Percentiles rank a stretch among this genome's conserved stretches.
phyloP scores from a whole-genome alignment of 441 rosid genomes.

The Corymbia citriodora region DNA sequence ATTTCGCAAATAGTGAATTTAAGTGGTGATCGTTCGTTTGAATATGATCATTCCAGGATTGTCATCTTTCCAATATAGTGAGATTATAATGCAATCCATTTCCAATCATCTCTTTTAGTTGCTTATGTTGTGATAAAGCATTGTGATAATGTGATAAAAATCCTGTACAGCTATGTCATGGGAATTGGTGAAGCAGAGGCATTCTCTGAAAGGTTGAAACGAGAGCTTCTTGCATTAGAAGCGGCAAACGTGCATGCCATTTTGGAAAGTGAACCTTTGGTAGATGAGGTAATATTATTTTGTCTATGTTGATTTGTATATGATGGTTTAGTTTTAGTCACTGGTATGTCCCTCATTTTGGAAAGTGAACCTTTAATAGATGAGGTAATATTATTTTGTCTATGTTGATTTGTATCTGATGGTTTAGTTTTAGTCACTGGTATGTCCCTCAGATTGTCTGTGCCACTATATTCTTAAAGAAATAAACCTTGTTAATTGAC shows the following conservation, averaged over 20 bases:
- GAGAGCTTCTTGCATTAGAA: conserved; percentile 97
- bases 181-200: conserved; percentile 99
- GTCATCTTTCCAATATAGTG: neutral
- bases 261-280: conserved; percentile 92
- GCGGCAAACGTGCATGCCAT: conserved; percentile 99
- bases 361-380: conserved; percentile 96
- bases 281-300: conserved; percentile 62
- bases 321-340: neutral
- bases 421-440: neutral
- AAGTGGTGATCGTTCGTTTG: neutral
- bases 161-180: conserved; percentile 80
- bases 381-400: conserved; percentile 38
- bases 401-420: neutral
- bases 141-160: conserved; percentile 10
- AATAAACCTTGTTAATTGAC: neutral
- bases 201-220: conserved; percentile 96
- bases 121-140: conserved; percentile 1
- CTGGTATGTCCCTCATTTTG: too few relatives aligned
- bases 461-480: neutral
- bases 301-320: neutral
- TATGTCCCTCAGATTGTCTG: neutral
- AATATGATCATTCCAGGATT: neutral
- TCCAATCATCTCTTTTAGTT: neutral
- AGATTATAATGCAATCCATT: neutral
- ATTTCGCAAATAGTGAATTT: neutral